Evolutionary conservation across 345 rosid species (phyloP), one percentile per base, ranked within the genome.

Genomic region (Eucalyptus shirleyi): DNA sequence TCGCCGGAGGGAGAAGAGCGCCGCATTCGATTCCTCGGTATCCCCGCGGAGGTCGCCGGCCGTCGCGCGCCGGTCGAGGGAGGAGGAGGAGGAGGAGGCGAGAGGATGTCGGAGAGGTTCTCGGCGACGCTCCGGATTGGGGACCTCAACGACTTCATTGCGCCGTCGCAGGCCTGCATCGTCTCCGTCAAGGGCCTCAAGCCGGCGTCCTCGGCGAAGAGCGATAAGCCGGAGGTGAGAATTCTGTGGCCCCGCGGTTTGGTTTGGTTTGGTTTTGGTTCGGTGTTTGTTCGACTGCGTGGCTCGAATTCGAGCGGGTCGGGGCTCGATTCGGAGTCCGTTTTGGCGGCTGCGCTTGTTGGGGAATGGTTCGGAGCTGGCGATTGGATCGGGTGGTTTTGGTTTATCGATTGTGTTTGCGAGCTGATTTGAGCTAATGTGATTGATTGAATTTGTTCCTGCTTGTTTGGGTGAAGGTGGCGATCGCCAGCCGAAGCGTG

Each of bases 101-200:
- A 51, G 37, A 47, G 86, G 87, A 97, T 97, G 99, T 95, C 98
- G 90, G 97, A 96, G 89, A 98, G 94, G 92, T 96, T 98, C 90
- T 97, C 99, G 53, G 96, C 99, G 89, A 91, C 97, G 50, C 93
- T 98, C 77, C 93, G 99, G 87, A 91, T 96, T 32, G 99, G 98
- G 89, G 99, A 98, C 95, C 99, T 98, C 90, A 98, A 92, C 91
- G 99, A 98, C 90, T 98, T 96, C 94, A 98, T 97, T 8, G 98
- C 97, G 34, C 99, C 98, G 28, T 96, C 99, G 81, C 99, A 97
- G 91, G 96, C 95, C 24, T 98, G 98, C 88, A 96, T 96, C 12
- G 93, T 96, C 86, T 96, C 98, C 50, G 92, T 95, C 67, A 95
- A 96, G 87, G 96, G 94, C 13, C 50, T 92, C 72, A 96, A 95